Percentiles rank a stretch among this genome's conserved stretches.
Evolutionary conservation across 208 protist species (phyloP).

Genomic region (Tritrichomonas foetus): DNA sequence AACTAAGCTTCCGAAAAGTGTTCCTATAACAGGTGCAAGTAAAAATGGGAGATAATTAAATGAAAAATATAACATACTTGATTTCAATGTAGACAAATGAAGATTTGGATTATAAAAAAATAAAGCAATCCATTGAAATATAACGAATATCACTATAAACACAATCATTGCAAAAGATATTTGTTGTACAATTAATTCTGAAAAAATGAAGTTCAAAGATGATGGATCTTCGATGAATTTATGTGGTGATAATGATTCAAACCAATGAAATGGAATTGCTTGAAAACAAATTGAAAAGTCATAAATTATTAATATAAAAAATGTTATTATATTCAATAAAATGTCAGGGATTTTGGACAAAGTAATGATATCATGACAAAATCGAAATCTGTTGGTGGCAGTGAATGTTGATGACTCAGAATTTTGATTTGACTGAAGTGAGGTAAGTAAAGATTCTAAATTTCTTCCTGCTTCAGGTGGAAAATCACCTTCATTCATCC

Average conservation of each 20-base stretch:
- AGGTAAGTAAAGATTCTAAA: not conserved
- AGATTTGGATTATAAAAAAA: not conserved
- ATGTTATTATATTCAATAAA: not conserved
- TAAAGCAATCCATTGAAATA: not conserved
- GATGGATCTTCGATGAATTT: not conserved
- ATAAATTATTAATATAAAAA: not conserved
- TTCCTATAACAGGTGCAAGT: not conserved
- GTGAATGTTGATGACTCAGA: not conserved
- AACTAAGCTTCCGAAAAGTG: not conserved
- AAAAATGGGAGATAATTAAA: not conserved
- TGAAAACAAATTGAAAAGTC: not conserved
- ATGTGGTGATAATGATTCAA: not conserved
- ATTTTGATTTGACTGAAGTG: not conserved
- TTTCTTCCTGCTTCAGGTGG: not conserved
- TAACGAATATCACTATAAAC: not conserved
- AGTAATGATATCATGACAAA: not conserved
- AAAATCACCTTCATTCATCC: no score
- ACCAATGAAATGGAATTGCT: not conserved
- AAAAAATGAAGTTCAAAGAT: not conserved
- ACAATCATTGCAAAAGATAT: not conserved
- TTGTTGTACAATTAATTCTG: not conserved
- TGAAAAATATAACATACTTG: not conserved
- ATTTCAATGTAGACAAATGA: not conserved
- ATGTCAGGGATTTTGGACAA: not conserved
- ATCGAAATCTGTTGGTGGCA: not conserved